A percentile compares a stretch with the other conserved stretches of the same genome.
Evolutionary conservation across 225 moss, liverwort and hornwort genomes (phyloP).

Genomic region (Anthoceros angustus): DNA sequence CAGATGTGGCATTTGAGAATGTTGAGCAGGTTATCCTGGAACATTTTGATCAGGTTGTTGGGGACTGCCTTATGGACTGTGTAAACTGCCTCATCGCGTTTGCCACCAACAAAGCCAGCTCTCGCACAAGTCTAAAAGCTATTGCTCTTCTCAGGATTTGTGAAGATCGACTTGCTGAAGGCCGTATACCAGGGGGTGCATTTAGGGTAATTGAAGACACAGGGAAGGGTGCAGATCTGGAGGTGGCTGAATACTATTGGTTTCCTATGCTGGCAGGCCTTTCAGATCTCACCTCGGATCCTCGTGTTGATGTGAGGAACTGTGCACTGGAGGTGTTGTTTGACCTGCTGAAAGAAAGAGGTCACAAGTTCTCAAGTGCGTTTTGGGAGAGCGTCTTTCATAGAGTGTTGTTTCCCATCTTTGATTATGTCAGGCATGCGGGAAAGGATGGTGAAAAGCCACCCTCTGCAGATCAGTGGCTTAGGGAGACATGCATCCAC

Average conservation of each 20-base stretch:
- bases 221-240: slow-evolving; percentile 55
- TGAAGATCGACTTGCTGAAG: slow-evolving; percentile 98
- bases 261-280: slow-evolving; percentile 99
- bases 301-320: slow-evolving; percentile 89
- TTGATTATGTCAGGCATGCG: slow-evolving; percentile 97
- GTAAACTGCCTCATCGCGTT: slow-evolving; percentile 97
- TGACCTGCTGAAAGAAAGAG: slow-evolving; percentile 89
- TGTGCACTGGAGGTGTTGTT: slow-evolving; percentile 97
- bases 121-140: slow-evolving; percentile 84
- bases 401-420: slow-evolving; percentile 93
- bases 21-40: slow-evolving; percentile 98
- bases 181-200: slow-evolving; percentile 61
- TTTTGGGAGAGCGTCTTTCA: slow-evolving; percentile 99
- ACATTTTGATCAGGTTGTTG: slow-evolving; percentile 99
- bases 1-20: slow-evolving; percentile 95
- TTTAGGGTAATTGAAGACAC: slow-evolving; percentile 50
- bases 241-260: slow-evolving; percentile 99
- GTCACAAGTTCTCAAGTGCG: slow-evolving; percentile 71
- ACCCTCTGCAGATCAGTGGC: slow-evolving; percentile 91
- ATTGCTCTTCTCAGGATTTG: slow-evolving; percentile 96
- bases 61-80: slow-evolving; percentile 99
- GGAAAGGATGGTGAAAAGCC: slow-evolving; percentile 98
- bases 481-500: slow-evolving; percentile 96
- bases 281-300: slow-evolving; percentile 95
- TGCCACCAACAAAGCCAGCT: slow-evolving; percentile 90